These are phyloP conservation scores for Taiozyma sp. DNA, from an alignment of 1,139 yeast species.

Conservation along the genomic window DNA sequence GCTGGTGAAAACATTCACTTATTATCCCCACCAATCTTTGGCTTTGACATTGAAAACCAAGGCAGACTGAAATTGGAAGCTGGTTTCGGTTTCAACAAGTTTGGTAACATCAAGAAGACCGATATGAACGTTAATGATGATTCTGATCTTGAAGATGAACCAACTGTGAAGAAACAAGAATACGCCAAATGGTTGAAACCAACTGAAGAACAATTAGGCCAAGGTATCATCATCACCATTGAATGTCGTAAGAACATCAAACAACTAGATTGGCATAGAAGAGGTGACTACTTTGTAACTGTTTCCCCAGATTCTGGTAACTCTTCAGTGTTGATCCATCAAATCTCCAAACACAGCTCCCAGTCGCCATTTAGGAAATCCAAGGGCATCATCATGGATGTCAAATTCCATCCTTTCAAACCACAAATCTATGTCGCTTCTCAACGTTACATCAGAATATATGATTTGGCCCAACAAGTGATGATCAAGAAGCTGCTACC, in stretches of 20 bases:
- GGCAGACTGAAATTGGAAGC: conserved; percentile 77
- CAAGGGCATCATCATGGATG: conserved; percentile 92
- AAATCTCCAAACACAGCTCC: conserved; percentile 89
- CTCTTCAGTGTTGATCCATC: conserved; percentile 89
- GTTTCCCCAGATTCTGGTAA: conserved; percentile 89
- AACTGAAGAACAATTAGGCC: conserved; percentile 48
- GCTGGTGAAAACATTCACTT: conserved; percentile 79
- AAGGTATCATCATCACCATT: conserved; percentile 74
- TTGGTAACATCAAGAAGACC: conserved; percentile 51
- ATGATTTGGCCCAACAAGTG: conserved; percentile 83
- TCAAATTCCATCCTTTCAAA: conserved; percentile 93
- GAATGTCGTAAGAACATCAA: conserved; percentile 67
- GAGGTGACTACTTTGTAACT: conserved; percentile 94
- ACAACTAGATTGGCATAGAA: conserved; percentile 91
- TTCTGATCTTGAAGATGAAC: conserved; percentile 32
- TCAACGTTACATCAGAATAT: conserved; percentile 85
- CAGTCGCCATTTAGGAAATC: conserved; percentile 95
- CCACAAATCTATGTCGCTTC: conserved; percentile 94
- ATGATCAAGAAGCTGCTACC: conserved; percentile 82
- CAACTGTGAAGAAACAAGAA: conserved; percentile 43
- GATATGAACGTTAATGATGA: conserved; percentile 27
- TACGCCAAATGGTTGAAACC: conserved; percentile 88
- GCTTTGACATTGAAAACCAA: conserved; percentile 77
- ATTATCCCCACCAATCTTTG: conserved; percentile 86
- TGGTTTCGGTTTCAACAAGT: conserved; percentile 90